Evolutionary conservation across 108 stramenopile species (phyloP), one percentile per base, ranked within the genome.

Genomic region (Asterionellopsis glacialis): DNA sequence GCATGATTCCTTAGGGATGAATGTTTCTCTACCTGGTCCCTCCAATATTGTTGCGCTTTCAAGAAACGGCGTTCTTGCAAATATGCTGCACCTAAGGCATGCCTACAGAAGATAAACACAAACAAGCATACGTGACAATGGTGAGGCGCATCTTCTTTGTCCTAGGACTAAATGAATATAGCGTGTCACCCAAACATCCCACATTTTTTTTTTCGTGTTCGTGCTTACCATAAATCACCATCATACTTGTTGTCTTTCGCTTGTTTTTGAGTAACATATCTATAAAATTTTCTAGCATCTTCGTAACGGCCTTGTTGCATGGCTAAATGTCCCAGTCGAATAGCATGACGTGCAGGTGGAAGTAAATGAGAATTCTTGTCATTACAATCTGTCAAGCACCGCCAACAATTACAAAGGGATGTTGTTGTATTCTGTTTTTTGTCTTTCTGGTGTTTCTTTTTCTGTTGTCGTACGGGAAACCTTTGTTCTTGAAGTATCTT

Each of bases 11-110:
- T 16, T 41, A 65, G 12, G 21, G n/a, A 14, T 49, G 21, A 23
- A 57, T 59, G 64, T 5, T 23, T 79, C 52, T 45, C 53, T 22
- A 57, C 55, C 41, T 59, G 84, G 61, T 81, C 76, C 54, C 64
- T 59, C 87, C 90, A 92, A 24, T 75, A 67, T 23, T 51, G 60
- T 56, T 92, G 90, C 23, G 90, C 87, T 13, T 74, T 12, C 13
- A 82, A 13, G 59, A 84, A 91, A 41, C 75, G 61, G 9, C 58
- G 58, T 18, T 69, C 63, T 12, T 77, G 57, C 45, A 82, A 48
- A 19, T 48, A 12, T n/a, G 76, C 54, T 14, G 81, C 81, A 27
- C 75, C 81, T 44, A 82, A 50, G 2, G 69, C 67, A 70, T 91
- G 89, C 33, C 33, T 33, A 33, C 33, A 33, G 5, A 33, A 33